Evolutionary conservation across 2,329 filamentous ascomycete genomes (phyloP), one percentile per base, ranked within the genome.

Genomic region (Alternaria ethzedia): DNA sequence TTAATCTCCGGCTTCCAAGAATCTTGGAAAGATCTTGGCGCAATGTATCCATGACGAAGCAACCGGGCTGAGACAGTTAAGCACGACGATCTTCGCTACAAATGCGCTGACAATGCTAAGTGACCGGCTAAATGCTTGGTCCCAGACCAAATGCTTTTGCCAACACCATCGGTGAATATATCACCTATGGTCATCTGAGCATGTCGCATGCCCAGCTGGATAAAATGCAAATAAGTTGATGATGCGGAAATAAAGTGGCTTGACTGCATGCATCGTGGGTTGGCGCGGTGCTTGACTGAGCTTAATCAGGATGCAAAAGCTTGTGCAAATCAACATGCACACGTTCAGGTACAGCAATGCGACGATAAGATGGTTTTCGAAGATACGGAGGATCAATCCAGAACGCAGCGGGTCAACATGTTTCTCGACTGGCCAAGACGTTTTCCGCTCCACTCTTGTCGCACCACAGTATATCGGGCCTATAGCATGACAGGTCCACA

Each of bases 41-140:
- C 58, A 69, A 61, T 69, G 45, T 64, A 66, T 59, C 21, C n/a
- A 57, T 57, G 54, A 61, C 64, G 52, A 25, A 52, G 52, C 45
- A 32, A 47, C 45, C 30, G 28, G 49, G 54, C 17, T 21, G 28
- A 51, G 25, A 32, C 43, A 55, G 20, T 47, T 5, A 20, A 59
- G 28, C 25, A 44, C 59, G 57, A 30, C 56, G 56, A 55, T 49
- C 32, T n/a, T 28, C 43, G 17, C 57, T 47, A 54, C 41, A 57
- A 26, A 55, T 43, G n/a, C 21, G 28, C 12, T 52, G 32, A 41
- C 20, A 57, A 20, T 59, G 57, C 62, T 68, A 68, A 67, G 63
- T 56, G 46, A 54, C 73, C 74, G 74, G 74, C 61, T 77, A 75
- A 77, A 73, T 63, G 57, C 70, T 67, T 72, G 56, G 51, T 54